These are phyloP conservation scores for Xanthoconium stramineum DNA, from an alignment of 768 basidiomycete genomes.

Conservation along the genomic window DNA sequence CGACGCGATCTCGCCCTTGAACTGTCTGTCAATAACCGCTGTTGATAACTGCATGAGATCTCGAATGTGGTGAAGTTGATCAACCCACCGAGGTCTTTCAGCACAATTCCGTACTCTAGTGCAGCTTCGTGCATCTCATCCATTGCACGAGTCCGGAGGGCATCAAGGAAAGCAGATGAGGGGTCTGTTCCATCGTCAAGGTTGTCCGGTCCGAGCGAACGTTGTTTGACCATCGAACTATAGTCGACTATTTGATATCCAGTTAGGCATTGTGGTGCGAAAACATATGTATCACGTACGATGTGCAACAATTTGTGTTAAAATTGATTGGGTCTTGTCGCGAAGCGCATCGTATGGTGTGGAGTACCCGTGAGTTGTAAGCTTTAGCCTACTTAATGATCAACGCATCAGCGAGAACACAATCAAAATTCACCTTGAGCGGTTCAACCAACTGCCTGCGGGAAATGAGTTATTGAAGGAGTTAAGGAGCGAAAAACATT, in stretches of 20 bases:
- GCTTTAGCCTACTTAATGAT: conserved; percentile 44
- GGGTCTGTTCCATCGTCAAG: conserved; percentile 67
- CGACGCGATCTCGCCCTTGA: conserved; percentile 83
- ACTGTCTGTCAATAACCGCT: conserved; percentile 86
- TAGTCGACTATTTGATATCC: conserved; percentile 42
- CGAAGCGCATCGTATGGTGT: conserved; percentile 76
- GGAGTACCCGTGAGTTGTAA: conserved; percentile 80
- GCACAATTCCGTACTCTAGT: conserved; percentile 76
- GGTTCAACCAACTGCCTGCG: conserved; percentile 49
- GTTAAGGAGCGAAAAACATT: conserved; percentile 19
- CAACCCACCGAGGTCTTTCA: conserved; percentile 70
- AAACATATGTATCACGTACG: conserved; percentile 36
- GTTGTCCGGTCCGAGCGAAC: conserved; percentile 72
- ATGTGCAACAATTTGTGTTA: conserved; percentile 85
- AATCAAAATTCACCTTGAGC: conserved; percentile 35
- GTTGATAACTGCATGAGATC: conserved; percentile 8
- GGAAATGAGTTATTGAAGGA: not conserved
- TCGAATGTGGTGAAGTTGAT: not conserved
- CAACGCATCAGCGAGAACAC: conserved; percentile 28
- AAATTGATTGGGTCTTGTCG: conserved; percentile 84
- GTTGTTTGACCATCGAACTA: conserved; percentile 71
- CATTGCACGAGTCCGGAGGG: conserved; percentile 78
- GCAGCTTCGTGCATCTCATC: conserved; percentile 83
- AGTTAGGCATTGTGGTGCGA: not conserved
- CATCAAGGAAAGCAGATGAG: conserved; percentile 78